Evolutionary conservation across 1,284 basidiomycete genomes (phyloP), one percentile per base, ranked within the genome.

Genomic region (Cutaneotrichosporon sp.): DNA sequence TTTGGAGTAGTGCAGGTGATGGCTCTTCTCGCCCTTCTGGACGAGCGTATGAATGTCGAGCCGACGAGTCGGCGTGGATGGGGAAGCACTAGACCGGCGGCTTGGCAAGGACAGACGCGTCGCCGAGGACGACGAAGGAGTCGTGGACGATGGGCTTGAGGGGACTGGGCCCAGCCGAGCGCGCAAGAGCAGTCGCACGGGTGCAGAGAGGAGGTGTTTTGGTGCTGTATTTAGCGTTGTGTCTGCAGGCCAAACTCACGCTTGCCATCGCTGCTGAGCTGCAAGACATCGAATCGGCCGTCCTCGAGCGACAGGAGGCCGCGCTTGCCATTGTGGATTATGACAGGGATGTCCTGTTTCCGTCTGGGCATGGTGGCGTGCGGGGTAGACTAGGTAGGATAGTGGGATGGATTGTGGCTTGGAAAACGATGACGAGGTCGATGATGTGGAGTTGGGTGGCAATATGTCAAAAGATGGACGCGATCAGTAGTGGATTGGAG

Each of bases 301-400:
- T 69, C 67, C 45, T 73, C 70, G 29, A 73, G 54, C 4, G 66
- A 65, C 33, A 73, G 54, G 12, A 73, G 54, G 19, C 71, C 71
- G 9, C 68, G 49, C 51, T 68, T 68, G 37, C 68, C 61, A 47
- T 73, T 68, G 45, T 71, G 68, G 27, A 73, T 55, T 19, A 71
- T 53, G 17, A 71, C 68, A 0, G 70, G 66, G 1, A 73, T 57
- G 52, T 71, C 70, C 35, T 65, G 65, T 37, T 46, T 49, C 24
- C 27, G n/a, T 45, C 37, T 46, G 52, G 37, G 25, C 38, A 41
- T 38, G 38, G 38, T 24, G n/a, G 5, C 20, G 24, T 26, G 19
- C 24, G 20, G 17, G 7, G 35, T 11, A 19, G 19, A 22, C 17
- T 31, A 19, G 2, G 19, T 19, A 12, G n/a, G 24, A 29, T 17